Evolutionary conservation across 768 basidiomycete genomes (phyloP).

Genomic region (Phanerodontia chrysosporium): DNA sequence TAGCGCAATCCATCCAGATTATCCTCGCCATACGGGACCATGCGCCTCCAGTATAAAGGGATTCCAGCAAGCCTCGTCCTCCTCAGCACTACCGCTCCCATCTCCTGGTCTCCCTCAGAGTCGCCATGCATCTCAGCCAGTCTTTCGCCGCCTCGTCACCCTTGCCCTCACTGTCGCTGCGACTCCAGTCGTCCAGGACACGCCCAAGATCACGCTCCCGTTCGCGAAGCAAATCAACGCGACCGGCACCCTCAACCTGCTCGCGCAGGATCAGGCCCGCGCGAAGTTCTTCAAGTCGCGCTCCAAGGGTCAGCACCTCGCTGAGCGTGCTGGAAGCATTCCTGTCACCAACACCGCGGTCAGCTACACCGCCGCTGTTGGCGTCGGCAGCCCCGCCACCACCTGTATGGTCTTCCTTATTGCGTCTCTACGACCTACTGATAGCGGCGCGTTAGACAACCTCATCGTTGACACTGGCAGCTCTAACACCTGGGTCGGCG

Average conservation of each 20-base stretch:
- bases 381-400: slow-evolving; percentile 22
- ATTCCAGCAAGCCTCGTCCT: too few relatives aligned
- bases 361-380: slow-evolving; percentile 33
- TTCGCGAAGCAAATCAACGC: slow-evolving; percentile 53
- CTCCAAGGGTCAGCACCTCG: slow-evolving; percentile 27
- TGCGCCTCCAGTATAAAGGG: slow-evolving; percentile 1
- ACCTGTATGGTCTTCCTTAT: slow-evolving; percentile 12
- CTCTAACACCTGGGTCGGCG: slow-evolving; percentile 72
- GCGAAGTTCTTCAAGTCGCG: slow-evolving; percentile 39
- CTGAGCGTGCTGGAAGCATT: slow-evolving; percentile 24
- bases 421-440: not conserved
- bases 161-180: slow-evolving; percentile 21
- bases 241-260: slow-evolving; percentile 43
- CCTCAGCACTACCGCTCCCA: slow-evolving; percentile 2
- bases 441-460: slow-evolving; percentile 31
- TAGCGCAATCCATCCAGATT: not conserved
- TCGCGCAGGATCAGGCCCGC: slow-evolving; percentile 49
- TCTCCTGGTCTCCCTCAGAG: slow-evolving; percentile 1
- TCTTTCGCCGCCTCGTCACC: slow-evolving; percentile 22
- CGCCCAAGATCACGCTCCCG: slow-evolving; percentile 35
- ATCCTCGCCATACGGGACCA: not conserved
- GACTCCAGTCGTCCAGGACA: slow-evolving; percentile 21
- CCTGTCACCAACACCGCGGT: slow-evolving; percentile 40
- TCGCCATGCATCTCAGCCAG: slow-evolving; percentile 18
- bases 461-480: slow-evolving; percentile 64